These are phyloP conservation scores for Bipolaris sorokiniana DNA, from an alignment of 2,329 filamentous ascomycete genomes.

Conservation along the genomic window DNA sequence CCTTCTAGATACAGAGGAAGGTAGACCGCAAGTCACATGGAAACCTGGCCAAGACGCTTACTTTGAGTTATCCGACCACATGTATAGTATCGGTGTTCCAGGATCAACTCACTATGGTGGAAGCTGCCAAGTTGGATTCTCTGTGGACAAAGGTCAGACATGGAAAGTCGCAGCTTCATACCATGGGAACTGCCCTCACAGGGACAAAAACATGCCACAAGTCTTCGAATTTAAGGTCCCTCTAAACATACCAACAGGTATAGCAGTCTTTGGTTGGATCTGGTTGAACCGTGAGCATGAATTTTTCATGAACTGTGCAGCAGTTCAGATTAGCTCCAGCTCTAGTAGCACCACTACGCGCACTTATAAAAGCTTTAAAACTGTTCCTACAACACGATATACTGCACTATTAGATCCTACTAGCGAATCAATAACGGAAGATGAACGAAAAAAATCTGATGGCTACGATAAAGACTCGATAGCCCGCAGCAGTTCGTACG, in stretches of 20 bases:
- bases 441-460: not conserved
- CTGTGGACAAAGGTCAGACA: slow-evolving; percentile 49
- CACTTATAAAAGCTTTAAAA: slow-evolving; percentile 3
- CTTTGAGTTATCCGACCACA: slow-evolving; percentile 34
- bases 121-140: slow-evolving; percentile 53
- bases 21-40: slow-evolving; percentile 49
- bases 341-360: slow-evolving; percentile 7
- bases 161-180: slow-evolving; percentile 53
- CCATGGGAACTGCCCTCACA: slow-evolving; percentile 54
- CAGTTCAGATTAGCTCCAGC: slow-evolving; percentile 46
- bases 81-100: slow-evolving; percentile 17
- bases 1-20: slow-evolving; percentile 50
- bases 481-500: not conserved
- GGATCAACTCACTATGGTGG: slow-evolving; percentile 48
- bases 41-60: slow-evolving; percentile 47
- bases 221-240: slow-evolving; percentile 53
- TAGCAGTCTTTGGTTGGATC: slow-evolving; percentile 53
- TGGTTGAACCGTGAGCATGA: slow-evolving; percentile 57
- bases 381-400: not conserved
- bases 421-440: not conserved
- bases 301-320: slow-evolving; percentile 54
- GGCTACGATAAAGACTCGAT: not conserved
- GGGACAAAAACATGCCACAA: slow-evolving; percentile 44
- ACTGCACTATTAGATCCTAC: slow-evolving; percentile 3
- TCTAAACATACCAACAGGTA: slow-evolving; percentile 45